Evolutionary conservation across 164 flowering plant species (phyloP).

Genomic region (Warburgia ugandensis): DNA sequence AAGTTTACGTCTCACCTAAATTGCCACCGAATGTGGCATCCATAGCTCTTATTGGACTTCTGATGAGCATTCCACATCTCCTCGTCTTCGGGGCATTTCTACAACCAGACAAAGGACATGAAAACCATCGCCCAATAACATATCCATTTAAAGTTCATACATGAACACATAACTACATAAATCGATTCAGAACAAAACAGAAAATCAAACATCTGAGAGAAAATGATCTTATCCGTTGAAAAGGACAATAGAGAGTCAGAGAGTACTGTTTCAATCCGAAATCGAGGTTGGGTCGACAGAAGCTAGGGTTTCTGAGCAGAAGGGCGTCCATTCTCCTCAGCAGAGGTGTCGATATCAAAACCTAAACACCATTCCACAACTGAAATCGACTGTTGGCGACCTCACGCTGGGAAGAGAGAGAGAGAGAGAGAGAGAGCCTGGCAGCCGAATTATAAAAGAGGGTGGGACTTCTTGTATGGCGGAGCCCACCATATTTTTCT

Average conservation of each 20-base stretch:
- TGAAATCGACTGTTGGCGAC: too few species aligned
- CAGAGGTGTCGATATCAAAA: neutral
- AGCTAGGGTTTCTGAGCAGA: constrained; percentile 1
- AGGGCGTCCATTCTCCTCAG: constrained; percentile 5
- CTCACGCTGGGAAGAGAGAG: too few species aligned
- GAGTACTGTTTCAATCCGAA: neutral
- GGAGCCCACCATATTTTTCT: too few species aligned
- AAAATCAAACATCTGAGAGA: neutral
- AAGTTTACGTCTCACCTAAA: neutral
- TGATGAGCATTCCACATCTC: constrained; percentile 1
- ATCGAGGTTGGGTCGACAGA: neutral
- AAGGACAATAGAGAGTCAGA: neutral
- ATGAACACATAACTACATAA: neutral
- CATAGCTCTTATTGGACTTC: constrained; percentile 4
- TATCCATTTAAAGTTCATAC: neutral
- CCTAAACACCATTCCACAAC: neutral
- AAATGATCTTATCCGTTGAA: too few species aligned
- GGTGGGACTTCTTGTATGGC: too few species aligned
- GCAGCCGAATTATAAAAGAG: too few species aligned
- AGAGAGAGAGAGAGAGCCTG: too few species aligned
- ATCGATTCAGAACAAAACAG: neutral
- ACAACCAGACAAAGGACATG: neutral
- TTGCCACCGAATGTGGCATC: constrained; percentile 7
- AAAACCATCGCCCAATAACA: neutral
- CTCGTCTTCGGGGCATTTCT: constrained; percentile 3